Conservation (phyloP, 179 eudicot genomes). For the Spergularia azorica region DNA sequence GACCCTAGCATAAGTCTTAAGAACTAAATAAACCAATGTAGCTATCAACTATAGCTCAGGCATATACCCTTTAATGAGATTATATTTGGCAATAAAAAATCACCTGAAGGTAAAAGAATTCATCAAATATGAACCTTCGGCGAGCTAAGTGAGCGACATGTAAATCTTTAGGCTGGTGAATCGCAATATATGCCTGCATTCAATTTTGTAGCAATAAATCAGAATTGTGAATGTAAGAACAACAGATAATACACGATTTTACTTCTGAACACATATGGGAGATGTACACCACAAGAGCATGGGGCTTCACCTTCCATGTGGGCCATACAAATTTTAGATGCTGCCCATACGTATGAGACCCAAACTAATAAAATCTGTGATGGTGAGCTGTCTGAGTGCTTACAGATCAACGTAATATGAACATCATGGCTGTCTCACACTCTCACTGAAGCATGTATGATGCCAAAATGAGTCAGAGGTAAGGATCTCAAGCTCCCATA, state of each 20-base stretch:
- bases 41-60: too few species aligned
- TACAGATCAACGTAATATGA: neutral
- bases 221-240: neutral
- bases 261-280: neutral
- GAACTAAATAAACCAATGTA: neutral
- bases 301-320: constrained; percentile 4
- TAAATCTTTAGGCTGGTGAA: constrained; percentile 81
- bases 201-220: constrained; percentile 1
- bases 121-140: constrained; percentile 91
- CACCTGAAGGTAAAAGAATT: constrained; percentile 98
- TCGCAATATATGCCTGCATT: constrained; percentile 80
- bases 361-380: neutral
- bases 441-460: constrained; percentile 6
- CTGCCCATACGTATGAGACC: neutral
- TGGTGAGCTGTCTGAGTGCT: neutral
- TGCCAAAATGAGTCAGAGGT: constrained; percentile 2
- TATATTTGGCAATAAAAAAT: constrained; percentile 7
- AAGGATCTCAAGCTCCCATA: neutral
- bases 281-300: neutral
- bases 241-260: neutral
- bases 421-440: neutral
- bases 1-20: neutral
- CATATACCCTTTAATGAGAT: neutral
- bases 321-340: neutral
- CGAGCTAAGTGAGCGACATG: constrained; percentile 82